Base-by-base conservation (phyloP, 139 green algal genomes). In the Coelastrella sp. region DNA sequence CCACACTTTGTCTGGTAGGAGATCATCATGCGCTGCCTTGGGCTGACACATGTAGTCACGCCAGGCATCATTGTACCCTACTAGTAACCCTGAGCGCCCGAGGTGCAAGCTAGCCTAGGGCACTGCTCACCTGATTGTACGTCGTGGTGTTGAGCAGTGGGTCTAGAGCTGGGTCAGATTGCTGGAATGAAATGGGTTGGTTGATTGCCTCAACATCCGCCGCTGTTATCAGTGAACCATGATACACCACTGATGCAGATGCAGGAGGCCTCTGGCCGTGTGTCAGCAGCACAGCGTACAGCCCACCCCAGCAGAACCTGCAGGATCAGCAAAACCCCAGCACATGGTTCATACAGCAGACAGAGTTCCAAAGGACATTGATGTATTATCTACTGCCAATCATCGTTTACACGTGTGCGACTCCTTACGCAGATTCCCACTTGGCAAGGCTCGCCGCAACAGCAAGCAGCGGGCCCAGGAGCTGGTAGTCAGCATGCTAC, bases 261-360 rank as follows among this genome's bases (percentile, higher is more conserved):
- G 61, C 64, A 6, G 32, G 23, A 20, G 82, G 82, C 4, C 60
- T 79, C 61, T 77, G 57, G 23, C 82, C 82, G 3, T 17, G 14
- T 0, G 82, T 47, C 23, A 87, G 82, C 64, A 87, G 82, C 82
- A 87, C 82, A 65, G 82, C 64, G 10, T 87, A 77, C 14, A 61
- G 65, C 3, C 82, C 82, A 7, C 82, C 82, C 82, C 82, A 87
- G 64, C 82, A 87, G 82, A 87, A 87, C 10, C 73, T 78, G 73
- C 64, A 71, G 64, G 11, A 71, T 47, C 32, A 47, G 32, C 32
- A 47, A 47, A 47, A 47, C 32, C 32, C 32, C 32, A 47, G 32
- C 32, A 47, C 32, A 47, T 47, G 32, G 32, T 47, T 47, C 32
- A 47, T 47, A 2, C 32, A 47, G 32, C 32, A 47, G 32, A 47